phyloP scores from a whole-genome alignment of 345 rosid species.

The Camelina hispida region DNA sequence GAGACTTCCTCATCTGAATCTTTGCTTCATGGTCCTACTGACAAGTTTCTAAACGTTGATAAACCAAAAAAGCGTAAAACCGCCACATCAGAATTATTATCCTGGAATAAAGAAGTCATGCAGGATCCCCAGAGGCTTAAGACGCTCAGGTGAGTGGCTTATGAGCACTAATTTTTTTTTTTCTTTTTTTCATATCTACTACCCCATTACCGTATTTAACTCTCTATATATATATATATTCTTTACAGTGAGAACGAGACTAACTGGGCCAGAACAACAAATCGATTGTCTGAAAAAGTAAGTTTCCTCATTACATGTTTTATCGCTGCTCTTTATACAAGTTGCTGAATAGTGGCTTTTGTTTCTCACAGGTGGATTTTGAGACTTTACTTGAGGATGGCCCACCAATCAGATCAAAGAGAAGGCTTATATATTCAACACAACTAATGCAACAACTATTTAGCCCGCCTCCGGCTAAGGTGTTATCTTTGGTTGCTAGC shows the following conservation, averaged over 20 bases:
- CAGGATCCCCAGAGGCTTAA: constrained; percentile 54
- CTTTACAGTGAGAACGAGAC: constrained; percentile 67
- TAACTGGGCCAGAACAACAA: constrained; percentile 71
- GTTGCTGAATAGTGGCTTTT: constrained; percentile 29
- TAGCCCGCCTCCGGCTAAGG: constrained; percentile 57
- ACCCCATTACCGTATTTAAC: background rate
- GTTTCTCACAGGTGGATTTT: constrained; percentile 64
- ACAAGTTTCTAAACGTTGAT: constrained; percentile 35
- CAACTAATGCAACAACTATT: constrained; percentile 83
- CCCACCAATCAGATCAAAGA: constrained; percentile 59
- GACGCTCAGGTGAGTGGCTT: constrained; percentile 63
- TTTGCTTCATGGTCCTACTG: constrained; percentile 48
- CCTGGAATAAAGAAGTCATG: constrained; percentile 73
- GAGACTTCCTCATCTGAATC: constrained; percentile 49
- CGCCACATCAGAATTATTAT: constrained; percentile 53
- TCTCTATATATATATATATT: background rate
- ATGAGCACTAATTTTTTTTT: constrained; percentile 8
- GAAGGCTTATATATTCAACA: constrained; percentile 75
- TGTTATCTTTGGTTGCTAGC: constrained; percentile 53
- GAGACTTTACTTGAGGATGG: constrained; percentile 62
- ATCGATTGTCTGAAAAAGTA: constrained; percentile 79
- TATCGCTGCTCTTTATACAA: constrained; percentile 13
- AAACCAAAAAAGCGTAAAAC: constrained; percentile 75
- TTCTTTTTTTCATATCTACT: background rate
- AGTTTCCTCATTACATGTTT: constrained; percentile 33